These are phyloP conservation scores for Ophiostoma ulmi DNA, from an alignment of 2,329 filamentous ascomycete species.

Conservation along the genomic window DNA sequence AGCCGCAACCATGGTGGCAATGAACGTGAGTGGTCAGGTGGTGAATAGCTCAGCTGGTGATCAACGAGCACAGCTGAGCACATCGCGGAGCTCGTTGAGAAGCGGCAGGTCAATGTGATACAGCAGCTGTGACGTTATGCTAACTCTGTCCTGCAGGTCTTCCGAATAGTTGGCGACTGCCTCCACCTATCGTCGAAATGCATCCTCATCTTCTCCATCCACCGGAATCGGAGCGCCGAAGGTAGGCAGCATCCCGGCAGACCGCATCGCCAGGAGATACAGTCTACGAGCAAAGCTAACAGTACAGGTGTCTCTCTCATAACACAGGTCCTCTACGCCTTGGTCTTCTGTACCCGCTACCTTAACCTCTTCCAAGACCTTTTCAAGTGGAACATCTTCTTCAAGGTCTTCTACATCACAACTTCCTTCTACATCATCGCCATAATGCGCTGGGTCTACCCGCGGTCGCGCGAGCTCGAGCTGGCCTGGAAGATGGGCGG, in stretches of 20 bases:
- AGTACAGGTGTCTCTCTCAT: constrained; percentile 75
- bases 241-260: constrained; percentile 41
- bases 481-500: constrained; percentile 88
- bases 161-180: constrained; percentile 77
- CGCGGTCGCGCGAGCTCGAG: constrained; percentile 83
- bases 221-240: constrained; percentile 81
- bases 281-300: neutral
- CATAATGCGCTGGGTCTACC: constrained; percentile 80
- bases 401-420: constrained; percentile 85
- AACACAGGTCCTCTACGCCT: constrained; percentile 79
- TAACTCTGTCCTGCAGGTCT: constrained; percentile 40
- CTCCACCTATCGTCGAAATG: constrained; percentile 82
- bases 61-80: neutral
- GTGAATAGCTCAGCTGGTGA: neutral
- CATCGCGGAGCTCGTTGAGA: neutral
- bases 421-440: constrained; percentile 82
- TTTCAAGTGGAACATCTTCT: constrained; percentile 64
- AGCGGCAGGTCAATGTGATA: constrained; percentile 13
- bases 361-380: constrained; percentile 66
- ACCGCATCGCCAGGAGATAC: neutral
- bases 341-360: constrained; percentile 84
- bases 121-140: neutral
- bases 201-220: constrained; percentile 86
- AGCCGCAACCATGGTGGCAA: constrained; percentile 10
- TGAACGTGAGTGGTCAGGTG: constrained; percentile 4